Conservation (phyloP, 2,329 filamentous ascomycete genomes). For the Alternaria atra region DNA sequence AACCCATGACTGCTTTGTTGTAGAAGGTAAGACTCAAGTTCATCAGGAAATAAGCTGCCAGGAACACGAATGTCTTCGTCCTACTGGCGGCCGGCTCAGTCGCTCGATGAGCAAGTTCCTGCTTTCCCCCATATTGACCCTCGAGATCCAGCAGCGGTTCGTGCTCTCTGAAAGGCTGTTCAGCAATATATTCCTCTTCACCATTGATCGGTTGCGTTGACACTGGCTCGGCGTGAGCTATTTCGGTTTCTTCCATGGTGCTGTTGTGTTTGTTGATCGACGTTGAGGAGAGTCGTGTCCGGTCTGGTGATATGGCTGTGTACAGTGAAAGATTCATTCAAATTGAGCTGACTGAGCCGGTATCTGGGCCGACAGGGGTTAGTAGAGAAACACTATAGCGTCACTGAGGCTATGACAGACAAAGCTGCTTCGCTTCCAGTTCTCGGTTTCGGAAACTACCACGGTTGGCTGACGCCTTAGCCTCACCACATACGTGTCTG, state of each 20-base stretch:
- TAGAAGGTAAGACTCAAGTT: slow-evolving; percentile 9
- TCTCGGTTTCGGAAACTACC: background rate
- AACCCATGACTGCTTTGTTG: slow-evolving; percentile 11
- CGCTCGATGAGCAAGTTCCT: background rate
- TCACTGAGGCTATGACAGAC: background rate
- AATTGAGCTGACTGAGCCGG: background rate
- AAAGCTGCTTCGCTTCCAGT: background rate
- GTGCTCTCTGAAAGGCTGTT: background rate
- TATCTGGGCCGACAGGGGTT: background rate
- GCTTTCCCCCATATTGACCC: background rate
- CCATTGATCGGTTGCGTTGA: background rate
- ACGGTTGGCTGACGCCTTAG: background rate
- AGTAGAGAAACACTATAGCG: background rate
- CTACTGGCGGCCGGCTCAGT: background rate
- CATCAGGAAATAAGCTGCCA: slow-evolving; percentile 5
- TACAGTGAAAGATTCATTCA: background rate
- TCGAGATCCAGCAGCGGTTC: slow-evolving; percentile 7
- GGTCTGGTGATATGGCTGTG: background rate
- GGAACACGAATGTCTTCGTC: background rate
- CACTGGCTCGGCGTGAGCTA: background rate
- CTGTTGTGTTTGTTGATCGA: background rate
- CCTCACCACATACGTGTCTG: background rate
- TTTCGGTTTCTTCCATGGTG: background rate
- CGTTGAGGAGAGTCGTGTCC: background rate
- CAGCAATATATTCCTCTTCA: background rate